Base-by-base conservation (phyloP, 306 rosid genomes). In the Mimosa bimucronata region DNA sequence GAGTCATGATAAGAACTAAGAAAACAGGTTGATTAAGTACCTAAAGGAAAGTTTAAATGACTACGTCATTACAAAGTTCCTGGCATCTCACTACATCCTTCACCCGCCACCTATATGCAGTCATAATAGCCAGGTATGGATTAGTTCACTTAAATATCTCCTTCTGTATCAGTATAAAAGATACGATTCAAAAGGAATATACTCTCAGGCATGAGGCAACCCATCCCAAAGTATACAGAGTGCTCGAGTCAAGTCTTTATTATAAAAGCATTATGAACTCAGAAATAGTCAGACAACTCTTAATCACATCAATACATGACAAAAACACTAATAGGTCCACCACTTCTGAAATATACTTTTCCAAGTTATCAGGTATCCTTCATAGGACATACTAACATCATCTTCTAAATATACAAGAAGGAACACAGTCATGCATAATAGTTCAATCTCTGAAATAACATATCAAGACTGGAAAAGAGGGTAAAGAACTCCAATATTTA, bases 151-250 rank as follows among this genome's bases (percentile, higher is more conserved):
- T 45, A 21, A 26, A 52, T 45, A 58, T 57, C 68, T 55, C 29
- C 45, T 53, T 44, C 40, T 74, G 42, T 29, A 66, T 79, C 50
- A 29, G 71, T n/a, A 23, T 21, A 23, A 83, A 50, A 72, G 53
- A 77, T 67, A 30, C 48, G 46, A 68, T 74, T 71, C 29, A 52
- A 61, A 44, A 41, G 71, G 88, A 85, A 82, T 80, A 77, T 80
- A 28, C 74, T 61, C 55, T 12, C 30, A 44, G 78, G 46, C 83
- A 64, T 11, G 42, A 28, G 58, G 77, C 65, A 69, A 60, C 13
- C 29, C 78, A 61, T 25, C 16, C 55, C 50, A 62, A 66, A 77
- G 70, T 68, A 77, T 61, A 68, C 75, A 66, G 48, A 60, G 42
- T 31, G 25, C 80, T 57, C 69, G 53, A 23, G 48, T 40, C 77